A percentile compares a stretch with the other conserved stretches of the same genome.
Evolutionary conservation across 2,329 filamentous ascomycete species (phyloP).

Genomic region (Fusarium xylarioides): DNA sequence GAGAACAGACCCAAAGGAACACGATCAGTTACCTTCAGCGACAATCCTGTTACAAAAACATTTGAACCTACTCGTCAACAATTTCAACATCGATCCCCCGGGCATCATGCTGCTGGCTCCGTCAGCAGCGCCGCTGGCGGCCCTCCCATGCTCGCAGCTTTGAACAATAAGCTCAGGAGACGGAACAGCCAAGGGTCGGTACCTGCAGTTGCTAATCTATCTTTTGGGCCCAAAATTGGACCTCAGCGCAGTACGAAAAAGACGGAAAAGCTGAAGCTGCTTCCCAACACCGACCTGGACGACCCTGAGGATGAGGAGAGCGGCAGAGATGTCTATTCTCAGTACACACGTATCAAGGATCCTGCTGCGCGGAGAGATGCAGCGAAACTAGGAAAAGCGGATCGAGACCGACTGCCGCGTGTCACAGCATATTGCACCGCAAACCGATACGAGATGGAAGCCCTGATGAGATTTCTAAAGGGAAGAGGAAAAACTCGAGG

Average conservation of each 20-base stretch:
- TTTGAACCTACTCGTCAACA: constrained; percentile 59
- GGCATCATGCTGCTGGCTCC: constrained; percentile 37
- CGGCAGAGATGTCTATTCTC: constrained; percentile 94
- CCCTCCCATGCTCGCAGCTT: constrained; percentile 74
- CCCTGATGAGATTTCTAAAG: constrained; percentile 90
- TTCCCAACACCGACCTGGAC: constrained; percentile 87
- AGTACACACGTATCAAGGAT: constrained; percentile 98
- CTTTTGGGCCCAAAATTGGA: constrained; percentile 75
- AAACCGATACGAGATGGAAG: constrained; percentile 89
- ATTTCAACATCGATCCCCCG: constrained; percentile 45
- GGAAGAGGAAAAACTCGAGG: constrained; percentile 80
- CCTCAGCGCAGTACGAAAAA: constrained; percentile 95
- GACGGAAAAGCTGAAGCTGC: constrained; percentile 95
- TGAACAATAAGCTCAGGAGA: constrained; percentile 88
- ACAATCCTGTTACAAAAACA: constrained; percentile 70
- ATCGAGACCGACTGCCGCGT: constrained; percentile 84
- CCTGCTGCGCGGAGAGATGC: constrained; percentile 92
- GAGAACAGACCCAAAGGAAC: constrained; percentile 55
- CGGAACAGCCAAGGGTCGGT: constrained; percentile 80
- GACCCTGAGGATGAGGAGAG: constrained; percentile 88
- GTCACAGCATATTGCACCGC: constrained; percentile 98
- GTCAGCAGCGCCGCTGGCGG: constrained; percentile 48
- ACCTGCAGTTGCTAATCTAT: constrained; percentile 48
- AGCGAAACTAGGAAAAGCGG: constrained; percentile 90
- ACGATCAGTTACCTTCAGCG: constrained; percentile 81